Percentiles rank a stretch among this genome's conserved stretches.
These are phyloP conservation scores for Jackrogersella multiformis DNA, from an alignment of 495 filamentous ascomycete species.

Conservation along the genomic window DNA sequence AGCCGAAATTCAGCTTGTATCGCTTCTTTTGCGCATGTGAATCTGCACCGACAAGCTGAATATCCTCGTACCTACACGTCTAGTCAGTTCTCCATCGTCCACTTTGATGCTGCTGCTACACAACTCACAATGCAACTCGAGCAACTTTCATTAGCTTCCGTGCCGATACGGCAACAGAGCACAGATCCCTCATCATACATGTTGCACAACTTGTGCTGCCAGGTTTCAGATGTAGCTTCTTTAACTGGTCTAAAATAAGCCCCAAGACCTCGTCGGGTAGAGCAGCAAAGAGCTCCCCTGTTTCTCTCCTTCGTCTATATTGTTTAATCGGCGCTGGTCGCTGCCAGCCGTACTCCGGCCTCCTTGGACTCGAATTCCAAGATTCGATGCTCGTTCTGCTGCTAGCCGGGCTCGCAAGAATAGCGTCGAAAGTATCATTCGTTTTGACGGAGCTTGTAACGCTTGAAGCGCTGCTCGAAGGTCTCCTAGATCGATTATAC, in stretches of 20 bases:
- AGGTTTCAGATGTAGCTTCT: slow-evolving; percentile 54
- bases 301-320: slow-evolving; percentile 48
- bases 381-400: slow-evolving; percentile 57
- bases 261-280: slow-evolving; percentile 67
- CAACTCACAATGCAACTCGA: slow-evolving; percentile 68
- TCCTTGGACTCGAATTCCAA: slow-evolving; percentile 43
- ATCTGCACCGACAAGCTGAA: slow-evolving; percentile 75
- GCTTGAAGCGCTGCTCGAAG: slow-evolving; percentile 40
- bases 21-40: slow-evolving; percentile 68
- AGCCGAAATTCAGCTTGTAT: slow-evolving; percentile 71
- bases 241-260: slow-evolving; percentile 60
- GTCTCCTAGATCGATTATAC: slow-evolving; percentile 35
- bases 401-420: slow-evolving; percentile 44
- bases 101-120: neutral
- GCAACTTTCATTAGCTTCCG: slow-evolving; percentile 75
- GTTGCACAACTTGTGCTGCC: slow-evolving; percentile 68
- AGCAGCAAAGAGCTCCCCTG: slow-evolving; percentile 61
- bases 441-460: slow-evolving; percentile 38
- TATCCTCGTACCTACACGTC: slow-evolving; percentile 69
- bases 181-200: slow-evolving; percentile 81
- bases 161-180: slow-evolving; percentile 70
- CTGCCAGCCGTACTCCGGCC: slow-evolving; percentile 48
- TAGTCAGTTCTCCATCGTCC: slow-evolving; percentile 16
- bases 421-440: slow-evolving; percentile 46
- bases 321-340: slow-evolving; percentile 51